Evolutionary conservation across 1,284 basidiomycete genomes (phyloP).

Genomic region (Austroboletus olivaceoglutinosus): DNA sequence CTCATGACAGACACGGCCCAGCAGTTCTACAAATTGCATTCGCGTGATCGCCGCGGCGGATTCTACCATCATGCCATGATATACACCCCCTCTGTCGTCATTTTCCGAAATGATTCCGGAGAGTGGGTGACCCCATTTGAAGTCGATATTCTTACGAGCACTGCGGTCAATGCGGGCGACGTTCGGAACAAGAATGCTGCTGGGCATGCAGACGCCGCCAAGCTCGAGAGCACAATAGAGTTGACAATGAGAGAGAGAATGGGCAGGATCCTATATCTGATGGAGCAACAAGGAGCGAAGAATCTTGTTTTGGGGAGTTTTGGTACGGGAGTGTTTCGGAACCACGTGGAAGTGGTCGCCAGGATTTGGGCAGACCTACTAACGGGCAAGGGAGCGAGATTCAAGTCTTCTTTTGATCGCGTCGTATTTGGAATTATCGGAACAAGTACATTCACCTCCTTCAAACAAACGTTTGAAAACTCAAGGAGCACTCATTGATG

Average conservation of each 20-base stretch:
- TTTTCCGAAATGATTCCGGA: conserved; percentile 59
- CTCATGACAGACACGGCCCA: conserved; percentile 52
- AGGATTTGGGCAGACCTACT: conserved; percentile 60
- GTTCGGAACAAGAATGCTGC: conserved; percentile 42
- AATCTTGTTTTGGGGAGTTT: conserved; percentile 68
- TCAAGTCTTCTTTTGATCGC: conserved; percentile 54
- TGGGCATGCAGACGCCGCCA: conserved; percentile 21
- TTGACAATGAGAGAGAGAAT: conserved; percentile 65
- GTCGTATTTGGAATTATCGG: conserved; percentile 67
- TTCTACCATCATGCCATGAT: conserved; percentile 70
- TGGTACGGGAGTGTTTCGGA: conserved; percentile 71
- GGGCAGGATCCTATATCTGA: conserved; percentile 61
- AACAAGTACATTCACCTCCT: conserved; percentile 47
- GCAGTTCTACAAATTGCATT: conserved; percentile 58
- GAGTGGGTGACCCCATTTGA: conserved; percentile 51
- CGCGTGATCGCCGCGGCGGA: conserved; percentile 46
- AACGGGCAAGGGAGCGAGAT: conserved; percentile 45
- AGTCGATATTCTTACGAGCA: conserved; percentile 60
- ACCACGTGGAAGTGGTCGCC: conserved; percentile 55
- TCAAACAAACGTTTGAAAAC: conserved; percentile 41
- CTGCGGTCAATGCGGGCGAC: conserved; percentile 68
- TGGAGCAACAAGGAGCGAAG: conserved; percentile 54
- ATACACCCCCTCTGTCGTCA: conserved; percentile 55
- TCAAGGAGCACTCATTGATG: neutral
- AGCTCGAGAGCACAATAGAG: conserved; percentile 51